phyloP scores from a whole-genome alignment of 148 eudicot species.

The Rhododendron ferrugineum region DNA sequence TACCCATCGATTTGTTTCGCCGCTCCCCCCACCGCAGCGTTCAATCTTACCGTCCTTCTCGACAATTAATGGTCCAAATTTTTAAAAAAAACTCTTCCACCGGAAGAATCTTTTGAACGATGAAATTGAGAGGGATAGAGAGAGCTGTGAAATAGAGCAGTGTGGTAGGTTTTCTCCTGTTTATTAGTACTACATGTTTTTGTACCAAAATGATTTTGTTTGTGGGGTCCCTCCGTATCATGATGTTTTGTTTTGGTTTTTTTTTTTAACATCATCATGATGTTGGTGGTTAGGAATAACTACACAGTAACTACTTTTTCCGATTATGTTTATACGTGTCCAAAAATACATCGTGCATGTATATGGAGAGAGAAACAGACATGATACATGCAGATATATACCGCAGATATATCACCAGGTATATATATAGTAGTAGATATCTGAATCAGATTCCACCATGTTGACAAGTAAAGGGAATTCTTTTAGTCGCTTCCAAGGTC shows the following conservation, averaged over 20 bases:
- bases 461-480: conserved; percentile 2
- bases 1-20: no score
- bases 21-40: no score
- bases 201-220: not conserved
- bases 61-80: no score
- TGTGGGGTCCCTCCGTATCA: not conserved
- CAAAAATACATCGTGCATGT: not conserved
- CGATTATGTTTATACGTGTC: not conserved
- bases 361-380: not conserved
- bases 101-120: no score
- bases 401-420: not conserved
- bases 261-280: not conserved
- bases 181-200: not conserved
- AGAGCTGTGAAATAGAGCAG: no score
- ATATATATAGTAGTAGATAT: not conserved
- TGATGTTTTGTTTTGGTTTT: not conserved
- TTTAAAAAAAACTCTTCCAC: no score
- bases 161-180: no score
- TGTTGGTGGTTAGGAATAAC: not conserved
- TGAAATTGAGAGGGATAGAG: no score
- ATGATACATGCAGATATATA: not conserved
- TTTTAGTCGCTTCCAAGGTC: not conserved
- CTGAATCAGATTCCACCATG: conserved; percentile 15
- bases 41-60: not conserved
- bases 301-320: not conserved